phyloP scores from a whole-genome alignment of 2,329 filamentous ascomycete species.

The Penicillium concentricum region DNA sequence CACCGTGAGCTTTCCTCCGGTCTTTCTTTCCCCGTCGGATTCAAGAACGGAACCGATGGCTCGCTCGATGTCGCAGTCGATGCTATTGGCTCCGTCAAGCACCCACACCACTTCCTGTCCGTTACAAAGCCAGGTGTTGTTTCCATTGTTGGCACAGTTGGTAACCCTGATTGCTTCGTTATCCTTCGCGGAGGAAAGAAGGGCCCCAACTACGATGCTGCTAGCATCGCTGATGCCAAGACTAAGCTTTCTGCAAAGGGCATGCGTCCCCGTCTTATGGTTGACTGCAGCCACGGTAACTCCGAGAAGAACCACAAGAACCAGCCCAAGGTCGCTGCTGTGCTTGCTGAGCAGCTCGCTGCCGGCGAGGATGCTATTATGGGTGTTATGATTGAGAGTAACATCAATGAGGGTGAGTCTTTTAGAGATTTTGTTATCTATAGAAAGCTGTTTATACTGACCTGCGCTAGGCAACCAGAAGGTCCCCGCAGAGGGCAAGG shows the following conservation, averaged over 20 bases:
- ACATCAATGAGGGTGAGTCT: constrained; percentile 81
- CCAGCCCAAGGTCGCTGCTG: constrained; percentile 87
- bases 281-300: constrained; percentile 97
- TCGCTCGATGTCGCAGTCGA: constrained; percentile 87
- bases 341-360: constrained; percentile 78
- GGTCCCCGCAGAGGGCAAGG: constrained; percentile 80
- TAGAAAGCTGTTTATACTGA: constrained; percentile 4
- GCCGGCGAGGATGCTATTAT: constrained; percentile 83
- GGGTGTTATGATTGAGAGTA: constrained; percentile 98
- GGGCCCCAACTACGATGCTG: constrained; percentile 89
- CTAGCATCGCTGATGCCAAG: constrained; percentile 82
- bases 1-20: constrained; percentile 93
- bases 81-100: constrained; percentile 86
- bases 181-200: constrained; percentile 89
- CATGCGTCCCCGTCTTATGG: constrained; percentile 78
- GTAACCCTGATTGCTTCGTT: constrained; percentile 96
- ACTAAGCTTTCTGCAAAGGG: constrained; percentile 72
- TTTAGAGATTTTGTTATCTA: neutral
- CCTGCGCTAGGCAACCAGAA: constrained; percentile 71
- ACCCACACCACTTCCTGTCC: constrained; percentile 94
- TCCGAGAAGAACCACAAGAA: constrained; percentile 95
- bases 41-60: constrained; percentile 99
- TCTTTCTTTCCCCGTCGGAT: constrained; percentile 93
- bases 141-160: constrained; percentile 88
- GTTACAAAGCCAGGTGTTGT: constrained; percentile 96